Base-by-base conservation (phyloP, 495 filamentous ascomycete species). In the Penicillium herquei region DNA sequence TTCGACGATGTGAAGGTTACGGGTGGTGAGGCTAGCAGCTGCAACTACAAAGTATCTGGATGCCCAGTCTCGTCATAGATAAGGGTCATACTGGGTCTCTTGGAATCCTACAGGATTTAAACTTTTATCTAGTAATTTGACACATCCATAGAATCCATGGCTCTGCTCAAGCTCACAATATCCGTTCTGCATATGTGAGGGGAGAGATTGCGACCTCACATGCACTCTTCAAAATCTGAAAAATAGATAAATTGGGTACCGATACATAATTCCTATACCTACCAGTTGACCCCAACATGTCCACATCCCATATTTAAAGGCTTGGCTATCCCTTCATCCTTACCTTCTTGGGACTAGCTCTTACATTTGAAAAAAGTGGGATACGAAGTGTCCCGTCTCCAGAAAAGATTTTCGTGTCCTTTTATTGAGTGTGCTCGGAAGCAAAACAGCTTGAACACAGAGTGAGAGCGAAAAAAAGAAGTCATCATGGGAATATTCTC, bases 331-430 rank as follows among this genome's bases (percentile, higher is more conserved):
- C 4, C 1, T 14, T 43, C 41, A 43, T 43, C 6, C 41, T 43
- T 18, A 43, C 41, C 16, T 17, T 43, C 4, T 43, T 43, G 16
- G 41, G 41, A 43, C 41, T 43, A 43, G 41, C 21, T 26, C 16
- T 43, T 43, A 43, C 41, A 43, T 43, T 16, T 26, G 17, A 14
- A 43, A n/a, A 43, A 43, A 43, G 41, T 43, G 41, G 41, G 16
- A 17, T 43, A 17, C 41, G 41, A 21, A 43, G 4, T 43, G 41
- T 43, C 41, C 17, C 16, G 14, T 43, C 41, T 43, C 41, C 41
- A 8, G 41, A 43, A 43, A 43, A 30, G 14, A 43, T 18, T 4
- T 21, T 43, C 41, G 41, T 43, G 41, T 43, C 21, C 16, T 7
- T 7, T 26, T 7, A 43, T 0, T 43, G 7, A 26, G 21, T 18